These are phyloP conservation scores for Phoenix roebelenii DNA, from an alignment of 176 grass and related monocot genomes.

Conservation along the genomic window DNA sequence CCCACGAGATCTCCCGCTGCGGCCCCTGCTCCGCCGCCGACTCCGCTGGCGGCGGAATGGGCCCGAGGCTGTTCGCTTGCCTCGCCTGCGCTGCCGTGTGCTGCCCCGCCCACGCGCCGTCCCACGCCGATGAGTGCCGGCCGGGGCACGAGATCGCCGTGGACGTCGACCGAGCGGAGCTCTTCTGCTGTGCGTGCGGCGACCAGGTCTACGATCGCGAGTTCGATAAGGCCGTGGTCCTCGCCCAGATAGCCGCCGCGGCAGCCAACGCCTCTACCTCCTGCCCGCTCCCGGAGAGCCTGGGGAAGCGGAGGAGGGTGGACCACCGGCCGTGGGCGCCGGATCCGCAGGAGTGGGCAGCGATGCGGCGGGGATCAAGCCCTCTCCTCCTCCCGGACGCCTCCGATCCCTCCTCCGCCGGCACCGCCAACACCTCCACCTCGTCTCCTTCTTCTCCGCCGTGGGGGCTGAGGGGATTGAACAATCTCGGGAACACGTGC, in stretches of 20 bases:
- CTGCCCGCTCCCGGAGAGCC: neutral
- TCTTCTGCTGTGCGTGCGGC: slow-evolving; percentile 74
- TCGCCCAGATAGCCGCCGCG: slow-evolving; percentile 48
- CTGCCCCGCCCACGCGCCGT: slow-evolving; percentile 50
- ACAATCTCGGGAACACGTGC: slow-evolving; percentile 94
- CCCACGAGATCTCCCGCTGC: slow-evolving; percentile 53
- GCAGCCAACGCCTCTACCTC: neutral
- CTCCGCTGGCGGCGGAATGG: slow-evolving; percentile 8
- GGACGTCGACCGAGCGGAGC: slow-evolving; percentile 80
- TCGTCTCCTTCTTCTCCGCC: slow-evolving; percentile 28
- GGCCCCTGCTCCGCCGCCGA: slow-evolving; percentile 28
- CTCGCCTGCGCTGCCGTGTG: slow-evolving; percentile 66
- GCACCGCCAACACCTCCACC: slow-evolving; percentile 34
- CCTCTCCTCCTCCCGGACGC: slow-evolving; percentile 1
- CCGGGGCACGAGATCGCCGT: slow-evolving; percentile 83
- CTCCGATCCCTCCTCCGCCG: slow-evolving; percentile 9
- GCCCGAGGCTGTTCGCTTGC: slow-evolving; percentile 48
- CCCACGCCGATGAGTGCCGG: slow-evolving; percentile 31
- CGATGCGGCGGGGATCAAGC: slow-evolving; percentile 10
- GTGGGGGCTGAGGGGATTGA: slow-evolving; percentile 60
- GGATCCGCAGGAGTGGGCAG: slow-evolving; percentile 35
- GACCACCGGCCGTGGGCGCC: slow-evolving; percentile 69
- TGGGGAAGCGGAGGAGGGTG: slow-evolving; percentile 50
- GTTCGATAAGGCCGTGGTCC: slow-evolving; percentile 73
- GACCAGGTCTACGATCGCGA: slow-evolving; percentile 93